Percentiles rank a stretch among this genome's conserved stretches.
Evolutionary conservation across 805 yeast species (phyloP).

Genomic region (Sugiyamaella mastotermitis): DNA sequence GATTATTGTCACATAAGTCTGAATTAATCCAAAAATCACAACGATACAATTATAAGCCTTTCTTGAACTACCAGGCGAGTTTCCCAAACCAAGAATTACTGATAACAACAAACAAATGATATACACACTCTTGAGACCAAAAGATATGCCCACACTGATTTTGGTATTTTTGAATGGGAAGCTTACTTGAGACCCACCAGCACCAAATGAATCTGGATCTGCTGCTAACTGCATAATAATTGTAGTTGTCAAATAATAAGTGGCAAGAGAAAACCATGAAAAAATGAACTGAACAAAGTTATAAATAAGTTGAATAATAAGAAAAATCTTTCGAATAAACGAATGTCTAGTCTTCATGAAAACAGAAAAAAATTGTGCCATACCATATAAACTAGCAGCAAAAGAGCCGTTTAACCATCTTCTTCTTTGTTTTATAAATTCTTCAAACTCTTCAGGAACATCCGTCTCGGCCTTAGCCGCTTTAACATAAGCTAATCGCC

Average conservation of each 20-base stretch:
- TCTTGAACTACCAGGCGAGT: slow-evolving; percentile 57
- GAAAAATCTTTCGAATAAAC: slow-evolving; percentile 40
- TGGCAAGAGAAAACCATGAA: slow-evolving; percentile 59
- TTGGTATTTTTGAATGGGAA: slow-evolving; percentile 28
- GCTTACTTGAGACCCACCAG: slow-evolving; percentile 36
- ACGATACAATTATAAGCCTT: slow-evolving; percentile 48
- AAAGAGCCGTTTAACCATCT: slow-evolving; percentile 68
- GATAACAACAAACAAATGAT: slow-evolving; percentile 50
- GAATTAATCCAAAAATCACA: slow-evolving; percentile 51
- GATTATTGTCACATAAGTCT: slow-evolving; percentile 53
- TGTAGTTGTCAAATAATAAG: slow-evolving; percentile 57
- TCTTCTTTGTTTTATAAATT: slow-evolving; percentile 57
- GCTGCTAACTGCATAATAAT: slow-evolving; percentile 46
- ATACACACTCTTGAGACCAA: slow-evolving; percentile 50
- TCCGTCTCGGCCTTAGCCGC: slow-evolving; percentile 62
- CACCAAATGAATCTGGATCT: slow-evolving; percentile 36
- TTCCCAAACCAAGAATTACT: slow-evolving; percentile 58
- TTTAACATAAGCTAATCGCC: slow-evolving; percentile 59
- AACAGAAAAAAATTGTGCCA: slow-evolving; percentile 49
- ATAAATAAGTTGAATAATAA: slow-evolving; percentile 52
- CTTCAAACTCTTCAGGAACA: slow-evolving; percentile 57
- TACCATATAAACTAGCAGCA: slow-evolving; percentile 46
- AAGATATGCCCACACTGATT: slow-evolving; percentile 39
- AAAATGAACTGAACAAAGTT: slow-evolving; percentile 48
- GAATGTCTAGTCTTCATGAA: slow-evolving; percentile 53